phyloP scores from a whole-genome alignment of 2,329 filamentous ascomycete species.

The Fusarium oligoseptatum region DNA sequence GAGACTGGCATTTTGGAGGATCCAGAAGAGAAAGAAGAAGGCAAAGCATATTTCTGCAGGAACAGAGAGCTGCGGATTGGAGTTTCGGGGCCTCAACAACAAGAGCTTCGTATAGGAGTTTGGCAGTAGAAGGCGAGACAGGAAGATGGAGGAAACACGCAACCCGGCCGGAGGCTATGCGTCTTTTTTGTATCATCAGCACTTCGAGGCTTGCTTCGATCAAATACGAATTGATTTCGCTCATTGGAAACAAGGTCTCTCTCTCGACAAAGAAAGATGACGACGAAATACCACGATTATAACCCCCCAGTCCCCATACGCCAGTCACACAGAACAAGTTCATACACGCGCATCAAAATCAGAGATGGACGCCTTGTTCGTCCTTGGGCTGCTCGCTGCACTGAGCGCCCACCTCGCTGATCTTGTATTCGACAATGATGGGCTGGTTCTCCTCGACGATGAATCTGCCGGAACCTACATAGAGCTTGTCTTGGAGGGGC shows the following conservation, averaged over 20 bases:
- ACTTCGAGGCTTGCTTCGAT: slow-evolving; percentile 27
- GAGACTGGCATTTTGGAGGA: slow-evolving; percentile 18
- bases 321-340: not conserved
- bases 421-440: slow-evolving; percentile 58
- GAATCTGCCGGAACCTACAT: slow-evolving; percentile 58
- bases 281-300: not conserved
- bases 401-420: slow-evolving; percentile 54
- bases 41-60: slow-evolving; percentile 38
- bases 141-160: slow-evolving; percentile 20
- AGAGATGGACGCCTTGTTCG: slow-evolving; percentile 10
- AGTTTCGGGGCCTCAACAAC: slow-evolving; percentile 39
- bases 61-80: slow-evolving; percentile 40
- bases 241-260: slow-evolving; percentile 22
- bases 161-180: slow-evolving; percentile 21
- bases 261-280: slow-evolving; percentile 4
- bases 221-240: slow-evolving; percentile 40
- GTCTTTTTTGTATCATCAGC: slow-evolving; percentile 29
- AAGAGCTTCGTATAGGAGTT: slow-evolving; percentile 27
- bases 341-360: not conserved
- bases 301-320: not conserved
- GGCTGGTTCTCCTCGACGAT: slow-evolving; percentile 51
- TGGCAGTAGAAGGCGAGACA: slow-evolving; percentile 23
- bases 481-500: slow-evolving; percentile 55
- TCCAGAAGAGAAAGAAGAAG: slow-evolving; percentile 10
- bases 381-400: slow-evolving; percentile 30